Evolutionary conservation across 2,329 filamentous ascomycete species (phyloP).

Genomic region (Microcera coccophila): DNA sequence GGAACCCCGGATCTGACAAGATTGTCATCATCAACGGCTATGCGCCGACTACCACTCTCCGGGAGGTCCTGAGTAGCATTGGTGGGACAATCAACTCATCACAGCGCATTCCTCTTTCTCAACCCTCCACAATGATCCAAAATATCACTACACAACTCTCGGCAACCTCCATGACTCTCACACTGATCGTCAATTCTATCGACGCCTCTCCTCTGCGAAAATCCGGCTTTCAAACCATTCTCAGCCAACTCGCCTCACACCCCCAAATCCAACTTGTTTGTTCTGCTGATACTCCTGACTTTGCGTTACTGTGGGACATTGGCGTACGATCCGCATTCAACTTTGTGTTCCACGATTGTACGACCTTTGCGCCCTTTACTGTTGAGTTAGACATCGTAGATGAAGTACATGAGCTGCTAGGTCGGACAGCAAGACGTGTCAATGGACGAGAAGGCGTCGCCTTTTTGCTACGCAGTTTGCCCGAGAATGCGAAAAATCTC

Average conservation of each 20-base stretch:
- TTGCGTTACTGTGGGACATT: conserved; percentile 85
- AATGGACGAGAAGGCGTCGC: conserved; percentile 88
- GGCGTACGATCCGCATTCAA: conserved; percentile 77
- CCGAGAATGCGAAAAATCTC: conserved; percentile 84
- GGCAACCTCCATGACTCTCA: conserved; percentile 45
- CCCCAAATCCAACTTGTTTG: conserved; percentile 68
- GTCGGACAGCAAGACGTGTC: conserved; percentile 71
- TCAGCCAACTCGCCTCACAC: conserved; percentile 74
- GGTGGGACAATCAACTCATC: conserved; percentile 56
- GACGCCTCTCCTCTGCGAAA: conserved; percentile 76
- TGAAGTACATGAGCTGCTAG: conserved; percentile 82
- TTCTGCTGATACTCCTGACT: conserved; percentile 84
- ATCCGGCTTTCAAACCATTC: conserved; percentile 62
- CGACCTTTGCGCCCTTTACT: conserved; percentile 74
- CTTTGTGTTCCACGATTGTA: conserved; percentile 90
- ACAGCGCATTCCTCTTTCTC: conserved; percentile 53
- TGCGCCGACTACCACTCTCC: conserved; percentile 58
- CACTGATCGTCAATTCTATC: conserved; percentile 78
- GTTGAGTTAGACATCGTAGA: conserved; percentile 81
- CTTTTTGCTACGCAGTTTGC: conserved; percentile 84
- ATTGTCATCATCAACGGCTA: conserved; percentile 90
- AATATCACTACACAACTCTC: conserved; percentile 60
- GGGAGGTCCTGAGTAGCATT: conserved; percentile 67
- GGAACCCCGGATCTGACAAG: conserved; percentile 32
- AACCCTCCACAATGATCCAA: conserved; percentile 65